phyloP scores from a whole-genome alignment of 805 yeast species.

The Saccharomycopsis sp. region DNA sequence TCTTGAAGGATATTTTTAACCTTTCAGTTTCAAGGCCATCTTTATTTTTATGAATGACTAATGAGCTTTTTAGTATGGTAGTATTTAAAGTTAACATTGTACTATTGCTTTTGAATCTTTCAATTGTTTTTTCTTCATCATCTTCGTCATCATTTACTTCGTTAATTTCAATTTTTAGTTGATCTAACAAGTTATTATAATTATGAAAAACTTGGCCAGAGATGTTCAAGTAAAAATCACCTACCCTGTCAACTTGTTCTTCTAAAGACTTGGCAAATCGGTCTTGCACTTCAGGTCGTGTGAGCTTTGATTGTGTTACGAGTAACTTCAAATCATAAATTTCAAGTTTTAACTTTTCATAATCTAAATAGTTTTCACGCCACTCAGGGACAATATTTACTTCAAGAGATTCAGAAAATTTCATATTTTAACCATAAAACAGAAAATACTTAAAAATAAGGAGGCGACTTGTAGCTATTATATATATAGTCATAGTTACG shows the following conservation, averaged over 20 bases:
- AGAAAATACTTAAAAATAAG: too few relatives aligned
- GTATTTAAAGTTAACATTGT: background rate
- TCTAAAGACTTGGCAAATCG: background rate
- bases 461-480: too few relatives aligned
- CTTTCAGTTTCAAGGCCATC: background rate
- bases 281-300: slow-evolving; percentile 3
- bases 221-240: background rate
- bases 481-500: too few relatives aligned
- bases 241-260: background rate
- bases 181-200: background rate
- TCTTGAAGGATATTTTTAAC: slow-evolving; percentile 31
- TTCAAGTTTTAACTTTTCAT: slow-evolving; percentile 30
- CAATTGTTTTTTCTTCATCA: background rate
- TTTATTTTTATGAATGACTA: background rate
- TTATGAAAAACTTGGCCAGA: background rate
- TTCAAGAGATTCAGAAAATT: slow-evolving; percentile 59
- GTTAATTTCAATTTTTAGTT: background rate
- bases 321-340: background rate
- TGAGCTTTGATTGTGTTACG: background rate
- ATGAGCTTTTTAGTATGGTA: background rate
- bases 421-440: too few relatives aligned
- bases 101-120: background rate
- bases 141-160: background rate
- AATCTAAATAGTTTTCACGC: slow-evolving; percentile 75
- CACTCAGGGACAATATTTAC: slow-evolving; percentile 80